phyloP scores from a whole-genome alignment of 352 stramenopile genomes.

The Globisporangium paroecandrum region DNA sequence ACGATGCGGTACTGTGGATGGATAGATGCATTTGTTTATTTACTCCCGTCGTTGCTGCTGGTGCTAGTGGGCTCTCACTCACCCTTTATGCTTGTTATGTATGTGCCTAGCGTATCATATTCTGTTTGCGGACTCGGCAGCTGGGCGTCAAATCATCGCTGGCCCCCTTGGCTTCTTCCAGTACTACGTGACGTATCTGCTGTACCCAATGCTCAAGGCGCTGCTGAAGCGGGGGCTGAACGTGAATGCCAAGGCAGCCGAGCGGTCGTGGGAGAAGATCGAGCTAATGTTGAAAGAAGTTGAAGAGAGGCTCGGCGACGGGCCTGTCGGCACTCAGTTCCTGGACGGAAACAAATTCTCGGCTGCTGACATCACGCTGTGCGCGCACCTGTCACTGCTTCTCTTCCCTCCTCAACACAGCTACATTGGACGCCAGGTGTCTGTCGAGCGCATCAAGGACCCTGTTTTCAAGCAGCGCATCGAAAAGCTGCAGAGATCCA shows the following conservation, averaged over 20 bases:
- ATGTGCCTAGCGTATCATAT: constrained; percentile 29
- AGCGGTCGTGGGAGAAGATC: constrained; percentile 30
- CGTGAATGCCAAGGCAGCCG: constrained; percentile 27
- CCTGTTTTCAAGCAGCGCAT: constrained; percentile 27
- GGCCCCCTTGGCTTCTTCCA: constrained; percentile 22
- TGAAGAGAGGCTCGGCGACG: constrained; percentile 31
- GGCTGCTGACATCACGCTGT: constrained; percentile 52
- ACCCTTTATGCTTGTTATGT: neutral
- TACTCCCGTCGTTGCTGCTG: neutral
- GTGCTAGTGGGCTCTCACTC: neutral
- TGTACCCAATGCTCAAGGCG: constrained; percentile 30
- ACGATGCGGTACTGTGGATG: constrained; percentile 22
- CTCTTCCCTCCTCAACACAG: constrained; percentile 33
- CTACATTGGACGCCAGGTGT: constrained; percentile 35
- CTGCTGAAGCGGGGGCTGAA: constrained; percentile 30
- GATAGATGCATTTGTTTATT: neutral
- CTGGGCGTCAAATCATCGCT: constrained; percentile 23
- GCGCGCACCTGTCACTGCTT: constrained; percentile 42
- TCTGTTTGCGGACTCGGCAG: constrained; percentile 24
- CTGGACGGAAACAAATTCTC: constrained; percentile 39
- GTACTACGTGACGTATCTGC: constrained; percentile 18
- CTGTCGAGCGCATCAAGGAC: constrained; percentile 20
- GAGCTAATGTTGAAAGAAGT: constrained; percentile 24
- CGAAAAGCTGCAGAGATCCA: constrained; percentile 30
- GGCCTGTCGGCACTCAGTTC: constrained; percentile 33